A percentile compares a stretch with the other conserved stretches of the same genome.
phyloP scores from a whole-genome alignment of 208 protist genomes.

The Crithidia brevicula region DNA sequence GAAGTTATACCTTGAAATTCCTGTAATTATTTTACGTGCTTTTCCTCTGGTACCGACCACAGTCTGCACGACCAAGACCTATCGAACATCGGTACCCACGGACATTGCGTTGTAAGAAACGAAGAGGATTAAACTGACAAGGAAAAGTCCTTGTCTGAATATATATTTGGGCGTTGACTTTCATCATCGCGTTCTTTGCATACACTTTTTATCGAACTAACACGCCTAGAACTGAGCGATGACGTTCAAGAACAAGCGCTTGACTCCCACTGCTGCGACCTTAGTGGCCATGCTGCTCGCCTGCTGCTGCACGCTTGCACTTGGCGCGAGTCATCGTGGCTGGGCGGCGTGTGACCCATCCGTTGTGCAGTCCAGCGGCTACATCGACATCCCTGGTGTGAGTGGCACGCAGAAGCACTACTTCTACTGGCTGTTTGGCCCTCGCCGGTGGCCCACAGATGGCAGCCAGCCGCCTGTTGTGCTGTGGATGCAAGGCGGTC shows the following conservation, averaged over 20 bases:
- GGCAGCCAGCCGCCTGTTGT: conserved; percentile 66
- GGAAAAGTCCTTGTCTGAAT: too few relatives aligned
- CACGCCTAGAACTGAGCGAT: too few relatives aligned
- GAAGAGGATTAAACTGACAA: too few relatives aligned
- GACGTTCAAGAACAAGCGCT: conserved; percentile 37
- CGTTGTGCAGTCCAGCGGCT: conserved; percentile 76
- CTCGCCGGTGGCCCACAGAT: conserved; percentile 42
- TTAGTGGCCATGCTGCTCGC: neutral
- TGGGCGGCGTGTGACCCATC: conserved; percentile 46
- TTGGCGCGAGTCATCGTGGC: conserved; percentile 17
- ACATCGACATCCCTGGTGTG: conserved; percentile 67
- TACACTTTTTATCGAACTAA: too few relatives aligned
- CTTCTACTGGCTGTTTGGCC: conserved; percentile 94
- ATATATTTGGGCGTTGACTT: too few relatives aligned
- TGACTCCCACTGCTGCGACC: conserved; percentile 36
- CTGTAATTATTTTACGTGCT: too few relatives aligned
- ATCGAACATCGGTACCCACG: too few relatives aligned
- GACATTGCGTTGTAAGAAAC: too few relatives aligned
- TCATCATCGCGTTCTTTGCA: too few relatives aligned
- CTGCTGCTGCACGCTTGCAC: neutral
- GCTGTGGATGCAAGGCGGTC: conserved; percentile 93
- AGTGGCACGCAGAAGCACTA: conserved; percentile 52
- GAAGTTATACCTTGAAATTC: too few relatives aligned
- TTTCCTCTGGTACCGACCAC: too few relatives aligned
- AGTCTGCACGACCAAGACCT: too few relatives aligned